Base-by-base conservation (phyloP, 2,329 filamentous ascomycete genomes). In the Botryotinia calthae region DNA sequence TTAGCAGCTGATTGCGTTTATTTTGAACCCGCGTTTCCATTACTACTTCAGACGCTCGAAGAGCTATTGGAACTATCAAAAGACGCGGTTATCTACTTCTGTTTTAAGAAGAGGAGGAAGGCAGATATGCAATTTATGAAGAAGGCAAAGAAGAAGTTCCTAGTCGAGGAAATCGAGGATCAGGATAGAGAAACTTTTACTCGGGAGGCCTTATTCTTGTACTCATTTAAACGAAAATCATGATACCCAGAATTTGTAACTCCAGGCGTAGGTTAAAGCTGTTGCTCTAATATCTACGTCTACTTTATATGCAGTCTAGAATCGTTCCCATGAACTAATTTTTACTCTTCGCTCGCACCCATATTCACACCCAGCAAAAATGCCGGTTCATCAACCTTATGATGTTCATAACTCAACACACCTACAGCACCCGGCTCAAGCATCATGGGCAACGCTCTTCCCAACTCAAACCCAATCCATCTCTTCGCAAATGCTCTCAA, bases 1-100 rank as follows among this genome's bases (percentile, higher is more conserved):
- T 87, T 98, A n/a, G 96, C 96, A 5, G 95, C 95, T 58, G 96
- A 98, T 82, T 98, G 95, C 83, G 94, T 97, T 66, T 99, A 98
- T 84, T 97, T 97, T 82, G 96, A 98, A 82, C 94, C 95, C 4
- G 93, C 96, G 1, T 98, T 98, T 80, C 95, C 95, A 44, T 85
- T 98, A 48, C 87, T 99, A 64, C 87, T 96, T 79, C 84, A 89
- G 75, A 98, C 95, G 9, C 84, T 98, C 76, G 85, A 88, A 73
- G 89, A 93, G 75, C 85, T 98, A 65, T 85, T 97, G 76, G 87
- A 88, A 25, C 87, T 94, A 61, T 94, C 91, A 81, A 91, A 91
- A 34, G 82, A 85, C 61, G 87, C 88, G 18, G 84, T 86, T 16
- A 81, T 91, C 64, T 91, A 89, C 82, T 98, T 99, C 83, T 97